Base-by-base conservation (phyloP, 768 basidiomycete species). In the Russula dissimulans region DNA sequence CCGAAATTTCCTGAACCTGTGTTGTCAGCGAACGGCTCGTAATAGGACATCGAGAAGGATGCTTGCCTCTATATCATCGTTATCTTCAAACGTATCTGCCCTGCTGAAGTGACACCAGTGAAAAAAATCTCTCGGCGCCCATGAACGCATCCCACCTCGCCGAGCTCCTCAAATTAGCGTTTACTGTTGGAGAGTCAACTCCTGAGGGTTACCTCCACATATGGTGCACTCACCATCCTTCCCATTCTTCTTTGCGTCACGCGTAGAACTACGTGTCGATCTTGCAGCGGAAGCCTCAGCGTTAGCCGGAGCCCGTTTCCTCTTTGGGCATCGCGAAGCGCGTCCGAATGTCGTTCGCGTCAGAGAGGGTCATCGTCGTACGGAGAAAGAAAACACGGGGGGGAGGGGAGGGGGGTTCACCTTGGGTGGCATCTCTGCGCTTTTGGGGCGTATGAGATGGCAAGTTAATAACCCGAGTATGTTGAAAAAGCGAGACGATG, bases 221-320 rank as follows among this genome's bases (percentile, higher is more conserved):
- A 18, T 46, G 31, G 52, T 32, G 31, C 62, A 62, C 49, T 73
- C 68, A 59, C 68, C 66, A 42, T 22, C 46, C 22, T 42, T 47
- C 53, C 73, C 71, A 60, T 60, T 66, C 59, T 69, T 68, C 57
- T 58, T 62, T 46, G 65, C 57, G 46, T 54, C 70, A 59, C 77
- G 77, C 43, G 77, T 67, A 15, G 80, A 78, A 62, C 75, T 78
- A 54, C 75, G 78, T 39, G 78, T 79, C 38, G 74, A 67, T 69
- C 79, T 78, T 66, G 79, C 72, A 63, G 77, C 70, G 36, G 76
- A 62, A 38, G 75, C 46, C 17, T 69, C 71, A 34, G 63, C 52
- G 36, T 67, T 67, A 56, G 71, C 48, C 42, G 77, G 77, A 34
- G 78, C 70, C 69, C 79, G 81, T 75, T 86, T 87, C 64, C 86